These are phyloP conservation scores for Extremus antarcticus DNA, from an alignment of 495 filamentous ascomycete species.

Conservation along the genomic window DNA sequence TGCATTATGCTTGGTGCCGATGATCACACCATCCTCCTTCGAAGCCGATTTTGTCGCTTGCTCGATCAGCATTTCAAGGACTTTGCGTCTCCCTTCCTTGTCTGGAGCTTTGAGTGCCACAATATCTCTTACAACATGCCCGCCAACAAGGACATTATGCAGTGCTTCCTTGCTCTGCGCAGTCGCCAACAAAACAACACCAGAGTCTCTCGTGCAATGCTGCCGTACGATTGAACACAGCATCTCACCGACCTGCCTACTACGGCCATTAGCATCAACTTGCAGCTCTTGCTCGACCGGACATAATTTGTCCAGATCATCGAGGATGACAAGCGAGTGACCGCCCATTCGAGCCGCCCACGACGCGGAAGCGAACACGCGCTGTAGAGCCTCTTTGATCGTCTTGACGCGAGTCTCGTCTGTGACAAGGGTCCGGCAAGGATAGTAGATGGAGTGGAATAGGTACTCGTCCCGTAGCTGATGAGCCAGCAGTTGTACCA, in stretches of 20 bases:
- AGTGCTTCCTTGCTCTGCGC: conserved; percentile 75
- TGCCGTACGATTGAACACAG: conserved; percentile 73
- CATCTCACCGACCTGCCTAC: conserved; percentile 81
- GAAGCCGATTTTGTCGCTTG: conserved; percentile 28
- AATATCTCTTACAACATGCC: conserved; percentile 32
- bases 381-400: conserved; percentile 76
- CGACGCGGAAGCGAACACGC: conserved; percentile 74
- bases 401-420: conserved; percentile 79
- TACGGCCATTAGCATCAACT: conserved; percentile 85
- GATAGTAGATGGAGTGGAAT: conserved; percentile 69
- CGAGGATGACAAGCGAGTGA: conserved; percentile 69
- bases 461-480: conserved; percentile 53
- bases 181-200: conserved; percentile 80
- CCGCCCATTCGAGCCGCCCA: conserved; percentile 85
- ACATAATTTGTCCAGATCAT: conserved; percentile 87
- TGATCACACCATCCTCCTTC: conserved; percentile 24
- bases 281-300: conserved; percentile 86
- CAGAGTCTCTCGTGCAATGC: conserved; percentile 62
- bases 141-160: conserved; percentile 31
- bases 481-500: conserved; percentile 56
- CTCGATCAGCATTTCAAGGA: conserved; percentile 60
- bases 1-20: conserved; percentile 36
- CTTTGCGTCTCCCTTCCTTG: conserved; percentile 74
- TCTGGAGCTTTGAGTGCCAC: conserved; percentile 78
- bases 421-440: conserved; percentile 70